A percentile compares a stretch with the other conserved stretches of the same genome.
Evolutionary conservation across 2,329 filamentous ascomycete species (phyloP).

Genomic region (Aquanectria penicillioides): DNA sequence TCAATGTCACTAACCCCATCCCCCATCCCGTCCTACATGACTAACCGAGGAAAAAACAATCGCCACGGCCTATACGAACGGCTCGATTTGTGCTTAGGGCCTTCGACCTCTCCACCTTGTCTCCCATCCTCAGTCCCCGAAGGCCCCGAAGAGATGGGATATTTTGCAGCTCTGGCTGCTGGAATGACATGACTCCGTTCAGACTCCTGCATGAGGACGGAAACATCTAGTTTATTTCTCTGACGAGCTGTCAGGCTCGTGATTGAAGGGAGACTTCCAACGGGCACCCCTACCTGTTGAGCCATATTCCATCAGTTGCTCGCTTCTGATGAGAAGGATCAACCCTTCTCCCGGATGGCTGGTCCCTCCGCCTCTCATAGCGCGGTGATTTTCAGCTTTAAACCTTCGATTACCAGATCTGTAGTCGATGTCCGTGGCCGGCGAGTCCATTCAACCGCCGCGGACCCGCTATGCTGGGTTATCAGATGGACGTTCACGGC

Average conservation of each 20-base stretch:
- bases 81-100: constrained; percentile 11
- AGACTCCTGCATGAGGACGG: not conserved
- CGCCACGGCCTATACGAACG: constrained; percentile 8
- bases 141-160: constrained; percentile 11
- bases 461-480: constrained; percentile 1
- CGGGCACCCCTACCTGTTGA: constrained; percentile 7
- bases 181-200: not conserved
- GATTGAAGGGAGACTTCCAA: not conserved
- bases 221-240: not conserved
- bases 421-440: not conserved
- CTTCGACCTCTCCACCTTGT: not conserved
- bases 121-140: no score
- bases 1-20: constrained; percentile 13
- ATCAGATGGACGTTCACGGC: constrained; percentile 6
- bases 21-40: not conserved
- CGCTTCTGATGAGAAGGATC: no score
- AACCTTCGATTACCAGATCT: constrained; percentile 20
- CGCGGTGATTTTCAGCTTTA: constrained; percentile 10
- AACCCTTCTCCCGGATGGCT: no score
- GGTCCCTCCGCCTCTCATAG: not conserved
- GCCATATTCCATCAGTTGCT: not conserved
- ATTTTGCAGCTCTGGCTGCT: not conserved
- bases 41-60: constrained; percentile 8
- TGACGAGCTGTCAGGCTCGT: not conserved
- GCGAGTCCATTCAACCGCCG: not conserved